A percentile compares a stretch with the other conserved stretches of the same genome.
These are phyloP conservation scores for Tuber calosporum DNA, from an alignment of 495 filamentous ascomycete genomes.

Conservation along the genomic window DNA sequence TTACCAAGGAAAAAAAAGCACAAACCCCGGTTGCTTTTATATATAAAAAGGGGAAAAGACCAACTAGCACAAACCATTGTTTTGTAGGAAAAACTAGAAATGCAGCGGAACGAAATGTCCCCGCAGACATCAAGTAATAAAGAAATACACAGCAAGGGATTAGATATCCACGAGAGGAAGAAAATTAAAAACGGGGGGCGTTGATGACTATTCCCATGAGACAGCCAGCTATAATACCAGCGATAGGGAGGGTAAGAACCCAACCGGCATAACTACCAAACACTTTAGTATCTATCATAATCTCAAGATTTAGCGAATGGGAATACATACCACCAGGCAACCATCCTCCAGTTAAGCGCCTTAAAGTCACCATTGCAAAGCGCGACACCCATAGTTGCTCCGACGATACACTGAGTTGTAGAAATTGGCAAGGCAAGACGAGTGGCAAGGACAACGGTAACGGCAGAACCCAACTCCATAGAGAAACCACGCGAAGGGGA, in stretches of 20 bases:
- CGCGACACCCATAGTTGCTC: conserved; percentile 57
- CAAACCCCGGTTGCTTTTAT: neutral
- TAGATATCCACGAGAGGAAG: neutral
- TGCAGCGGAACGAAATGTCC: neutral
- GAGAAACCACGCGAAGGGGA: conserved; percentile 61
- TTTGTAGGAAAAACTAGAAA: neutral
- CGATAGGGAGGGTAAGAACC: conserved; percentile 54
- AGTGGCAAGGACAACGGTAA: conserved; percentile 62
- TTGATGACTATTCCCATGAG: conserved; percentile 56
- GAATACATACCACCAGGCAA: conserved; percentile 46
- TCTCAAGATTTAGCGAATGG: neutral
- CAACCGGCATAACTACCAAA: conserved; percentile 47
- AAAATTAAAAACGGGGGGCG: conserved; percentile 46
- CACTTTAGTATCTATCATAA: neutral
- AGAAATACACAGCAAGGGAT: neutral
- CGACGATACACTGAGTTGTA: conserved; percentile 57
- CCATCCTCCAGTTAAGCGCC: conserved; percentile 57
- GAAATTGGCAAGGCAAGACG: conserved; percentile 53
- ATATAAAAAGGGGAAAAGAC: neutral
- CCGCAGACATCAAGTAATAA: neutral
- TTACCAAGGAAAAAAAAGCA: neutral
- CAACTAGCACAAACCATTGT: neutral
- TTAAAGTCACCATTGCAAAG: conserved; percentile 54
- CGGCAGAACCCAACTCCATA: conserved; percentile 62
- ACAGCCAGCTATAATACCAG: conserved; percentile 53